Conservation (phyloP, 169 alveolate species). For the Plasmodium cynomolgi region DNA sequence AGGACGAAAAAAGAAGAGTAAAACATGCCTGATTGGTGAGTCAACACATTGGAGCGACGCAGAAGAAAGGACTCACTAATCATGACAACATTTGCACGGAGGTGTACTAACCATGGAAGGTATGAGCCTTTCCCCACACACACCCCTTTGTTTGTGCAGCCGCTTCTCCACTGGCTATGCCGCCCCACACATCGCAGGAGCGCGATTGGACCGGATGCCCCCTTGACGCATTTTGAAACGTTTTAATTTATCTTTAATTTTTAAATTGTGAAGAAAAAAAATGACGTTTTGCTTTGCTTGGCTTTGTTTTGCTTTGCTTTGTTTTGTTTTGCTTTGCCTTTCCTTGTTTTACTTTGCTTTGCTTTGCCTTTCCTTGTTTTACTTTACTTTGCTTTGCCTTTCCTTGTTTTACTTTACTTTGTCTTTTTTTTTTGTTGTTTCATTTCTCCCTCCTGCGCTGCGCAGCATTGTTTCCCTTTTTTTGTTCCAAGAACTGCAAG, state of each 20-base stretch:
- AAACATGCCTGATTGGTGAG: neutral
- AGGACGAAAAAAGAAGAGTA: neutral
- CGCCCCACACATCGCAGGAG: neutral
- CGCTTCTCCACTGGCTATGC: neutral
- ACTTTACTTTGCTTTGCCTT: neutral
- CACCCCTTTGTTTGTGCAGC: neutral
- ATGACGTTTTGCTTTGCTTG: neutral
- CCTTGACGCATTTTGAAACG: neutral
- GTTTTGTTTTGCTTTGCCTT: neutral
- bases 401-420: neutral
- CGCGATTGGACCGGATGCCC: neutral
- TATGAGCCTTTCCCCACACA: neutral
- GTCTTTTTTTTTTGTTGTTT: neutral
- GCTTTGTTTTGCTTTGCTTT: neutral
- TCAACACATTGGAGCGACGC: neutral
- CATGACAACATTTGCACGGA: neutral
- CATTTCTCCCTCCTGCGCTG: constrained; percentile 5
- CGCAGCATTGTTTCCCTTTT: neutral
- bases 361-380: neutral
- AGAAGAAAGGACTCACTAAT: neutral
- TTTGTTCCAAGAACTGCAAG: neutral
- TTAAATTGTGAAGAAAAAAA: neutral
- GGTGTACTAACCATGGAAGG: neutral
- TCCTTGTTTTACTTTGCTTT: neutral
- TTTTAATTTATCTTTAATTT: neutral